A percentile compares a stretch with the other conserved stretches of the same genome.
phyloP scores from a whole-genome alignment of 352 stramenopile species.

The Elongisporangium anandrum region DNA sequence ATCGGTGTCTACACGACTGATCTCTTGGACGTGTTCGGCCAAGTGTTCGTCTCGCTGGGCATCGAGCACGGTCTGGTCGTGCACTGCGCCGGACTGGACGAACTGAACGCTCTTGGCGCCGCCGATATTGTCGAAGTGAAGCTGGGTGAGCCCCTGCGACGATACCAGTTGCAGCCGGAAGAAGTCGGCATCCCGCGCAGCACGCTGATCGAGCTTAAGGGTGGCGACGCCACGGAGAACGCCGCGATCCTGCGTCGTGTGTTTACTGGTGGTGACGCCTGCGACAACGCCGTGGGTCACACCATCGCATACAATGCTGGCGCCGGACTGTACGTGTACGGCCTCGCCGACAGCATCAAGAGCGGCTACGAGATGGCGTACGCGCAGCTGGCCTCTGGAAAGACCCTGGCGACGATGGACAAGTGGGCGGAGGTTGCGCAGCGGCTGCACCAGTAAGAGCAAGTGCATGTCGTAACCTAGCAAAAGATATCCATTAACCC shows the following conservation, averaged over 20 bases:
- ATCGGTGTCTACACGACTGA: slow-evolving; percentile 97
- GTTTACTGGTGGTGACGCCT: slow-evolving; percentile 79
- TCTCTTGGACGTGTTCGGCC: slow-evolving; percentile 85
- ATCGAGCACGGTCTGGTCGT: slow-evolving; percentile 98
- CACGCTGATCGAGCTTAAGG: slow-evolving; percentile 93
- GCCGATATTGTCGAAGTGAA: slow-evolving; percentile 83
- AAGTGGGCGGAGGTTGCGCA: slow-evolving; percentile 61
- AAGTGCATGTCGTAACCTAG: slow-evolving; percentile 1
- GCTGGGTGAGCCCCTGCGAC: slow-evolving; percentile 30
- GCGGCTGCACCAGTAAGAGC: slow-evolving; percentile 27
- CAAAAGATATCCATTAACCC: slow-evolving; percentile 17
- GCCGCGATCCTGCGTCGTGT: slow-evolving; percentile 88
- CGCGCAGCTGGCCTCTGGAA: slow-evolving; percentile 61
- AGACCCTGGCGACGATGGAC: slow-evolving; percentile 55
- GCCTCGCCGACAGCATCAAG: slow-evolving; percentile 85
- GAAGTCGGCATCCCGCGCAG: slow-evolving; percentile 89
- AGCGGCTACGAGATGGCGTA: slow-evolving; percentile 82
- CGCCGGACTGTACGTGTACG: slow-evolving; percentile 97
- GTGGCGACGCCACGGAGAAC: slow-evolving; percentile 94
- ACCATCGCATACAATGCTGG: slow-evolving; percentile 98
- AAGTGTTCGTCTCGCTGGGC: slow-evolving; percentile 85
- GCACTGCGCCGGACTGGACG: slow-evolving; percentile 97
- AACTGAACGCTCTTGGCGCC: slow-evolving; percentile 95
- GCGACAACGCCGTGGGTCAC: slow-evolving; percentile 94
- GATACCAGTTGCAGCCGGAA: slow-evolving; percentile 42